phyloP scores from a whole-genome alignment of 2,329 filamentous ascomycete genomes.

The Aspergillus unguis region DNA sequence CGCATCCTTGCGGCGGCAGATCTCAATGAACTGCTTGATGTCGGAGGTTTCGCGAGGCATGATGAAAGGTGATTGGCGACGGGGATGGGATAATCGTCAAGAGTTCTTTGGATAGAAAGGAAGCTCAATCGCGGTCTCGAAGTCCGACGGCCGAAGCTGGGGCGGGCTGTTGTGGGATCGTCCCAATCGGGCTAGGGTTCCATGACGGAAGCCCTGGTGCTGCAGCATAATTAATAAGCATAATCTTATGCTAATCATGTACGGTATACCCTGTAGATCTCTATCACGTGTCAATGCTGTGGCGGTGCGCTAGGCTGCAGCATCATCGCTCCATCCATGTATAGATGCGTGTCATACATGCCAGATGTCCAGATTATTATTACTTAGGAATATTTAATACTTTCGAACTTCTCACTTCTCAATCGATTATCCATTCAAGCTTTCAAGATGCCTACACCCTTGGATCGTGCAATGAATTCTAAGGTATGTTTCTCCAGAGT shows the following conservation, averaged over 20 bases:
- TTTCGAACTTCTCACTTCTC: not conserved
- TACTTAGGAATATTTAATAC: not conserved
- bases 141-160: constrained; percentile 16
- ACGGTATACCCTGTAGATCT: no score
- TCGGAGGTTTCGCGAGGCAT: constrained; percentile 98
- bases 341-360: not conserved
- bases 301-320: constrained; percentile 12
- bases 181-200: constrained; percentile 16
- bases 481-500: constrained; percentile 51
- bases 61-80: constrained; percentile 51
- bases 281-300: not conserved
- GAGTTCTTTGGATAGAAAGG: constrained; percentile 11
- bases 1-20: constrained; percentile 99
- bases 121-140: constrained; percentile 20
- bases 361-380: not conserved
- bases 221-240: not conserved
- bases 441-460: constrained; percentile 61
- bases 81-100: constrained; percentile 12
- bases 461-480: constrained; percentile 67
- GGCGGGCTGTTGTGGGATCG: constrained; percentile 13
- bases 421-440: not conserved
- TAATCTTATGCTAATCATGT: not conserved
- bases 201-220: constrained; percentile 10
- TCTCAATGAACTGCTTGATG: constrained; percentile 99
- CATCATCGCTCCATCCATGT: not conserved